Percentiles rank a stretch among this genome's conserved stretches.
phyloP scores from a whole-genome alignment of 305 asterid species.

The Fraxinus paxiana region DNA sequence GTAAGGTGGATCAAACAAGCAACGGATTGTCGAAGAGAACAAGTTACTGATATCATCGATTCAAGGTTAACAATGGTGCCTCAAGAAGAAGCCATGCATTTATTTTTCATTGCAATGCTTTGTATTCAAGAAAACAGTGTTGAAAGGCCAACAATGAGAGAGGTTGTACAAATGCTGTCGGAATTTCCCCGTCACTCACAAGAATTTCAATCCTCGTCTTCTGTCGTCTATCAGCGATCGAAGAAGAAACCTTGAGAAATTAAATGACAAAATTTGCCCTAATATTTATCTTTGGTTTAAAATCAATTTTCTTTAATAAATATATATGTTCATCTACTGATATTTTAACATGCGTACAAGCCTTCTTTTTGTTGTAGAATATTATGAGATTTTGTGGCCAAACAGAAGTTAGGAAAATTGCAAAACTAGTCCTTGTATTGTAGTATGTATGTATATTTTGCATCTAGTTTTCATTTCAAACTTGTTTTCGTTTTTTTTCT shows the following conservation, averaged over 20 bases:
- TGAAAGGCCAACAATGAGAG: conserved; percentile 90
- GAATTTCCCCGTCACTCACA: conserved; percentile 63
- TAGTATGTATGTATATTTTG: conserved; percentile 16
- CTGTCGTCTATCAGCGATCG: conserved; percentile 24
- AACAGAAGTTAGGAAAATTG: conserved; percentile 17
- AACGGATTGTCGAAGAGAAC: conserved; percentile 64
- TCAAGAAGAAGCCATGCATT: conserved; percentile 71
- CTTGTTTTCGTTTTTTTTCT: background rate
- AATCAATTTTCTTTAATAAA: conserved; percentile 28
- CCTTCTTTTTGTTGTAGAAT: background rate
- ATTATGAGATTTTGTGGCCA: conserved; percentile 13
- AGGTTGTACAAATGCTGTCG: conserved; percentile 89
- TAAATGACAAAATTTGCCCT: conserved; percentile 20
- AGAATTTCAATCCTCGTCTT: conserved; percentile 46
- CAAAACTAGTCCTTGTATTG: conserved; percentile 19
- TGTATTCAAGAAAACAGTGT: conserved; percentile 78
- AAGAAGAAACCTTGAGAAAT: conserved; percentile 31
- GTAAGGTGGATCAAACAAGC: conserved; percentile 64
- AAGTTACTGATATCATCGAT: conserved; percentile 49
- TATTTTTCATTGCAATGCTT: conserved; percentile 83
- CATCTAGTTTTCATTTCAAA: background rate
- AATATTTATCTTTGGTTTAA: conserved; percentile 16
- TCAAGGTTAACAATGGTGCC: conserved; percentile 61
- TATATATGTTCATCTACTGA: background rate
- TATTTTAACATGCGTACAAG: background rate